Conservation (phyloP, 345 rosid genomes). For the Erysimum cheiranthoides region DNA sequence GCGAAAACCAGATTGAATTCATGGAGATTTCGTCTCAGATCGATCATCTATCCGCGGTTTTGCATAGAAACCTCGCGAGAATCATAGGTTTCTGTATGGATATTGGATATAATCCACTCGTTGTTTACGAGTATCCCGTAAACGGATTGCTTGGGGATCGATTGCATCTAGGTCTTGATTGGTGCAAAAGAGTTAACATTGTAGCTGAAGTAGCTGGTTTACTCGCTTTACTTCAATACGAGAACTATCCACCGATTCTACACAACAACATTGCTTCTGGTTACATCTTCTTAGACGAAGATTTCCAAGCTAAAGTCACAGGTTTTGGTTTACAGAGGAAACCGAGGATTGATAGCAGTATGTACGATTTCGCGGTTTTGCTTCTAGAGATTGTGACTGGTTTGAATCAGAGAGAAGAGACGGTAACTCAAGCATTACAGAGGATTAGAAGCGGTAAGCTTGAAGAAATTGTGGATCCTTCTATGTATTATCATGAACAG, state of each 20-base stretch:
- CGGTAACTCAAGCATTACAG: constrained; percentile 55
- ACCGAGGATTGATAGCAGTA: constrained; percentile 49
- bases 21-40: constrained; percentile 62
- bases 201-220: constrained; percentile 70
- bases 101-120: constrained; percentile 54
- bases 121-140: constrained; percentile 75
- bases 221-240: constrained; percentile 68
- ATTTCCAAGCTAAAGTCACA: constrained; percentile 59
- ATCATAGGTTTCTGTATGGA: constrained; percentile 75
- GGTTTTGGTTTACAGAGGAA: constrained; percentile 63
- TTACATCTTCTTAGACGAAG: constrained; percentile 65
- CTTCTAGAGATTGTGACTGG: constrained; percentile 80
- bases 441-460: constrained; percentile 64
- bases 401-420: constrained; percentile 48
- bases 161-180: constrained; percentile 61
- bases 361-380: constrained; percentile 67
- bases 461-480: constrained; percentile 76
- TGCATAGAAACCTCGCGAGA: constrained; percentile 71
- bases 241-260: constrained; percentile 68
- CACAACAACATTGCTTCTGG: constrained; percentile 62
- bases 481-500: constrained; percentile 70
- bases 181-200: constrained; percentile 68
- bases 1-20: constrained; percentile 61
- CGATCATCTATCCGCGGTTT: constrained; percentile 62
- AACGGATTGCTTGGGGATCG: constrained; percentile 69